Percentiles rank a stretch among this genome's conserved stretches.
Evolutionary conservation across 257 asterid genomes (phyloP).

Genomic region (Lithospermum erythrorhizon): DNA sequence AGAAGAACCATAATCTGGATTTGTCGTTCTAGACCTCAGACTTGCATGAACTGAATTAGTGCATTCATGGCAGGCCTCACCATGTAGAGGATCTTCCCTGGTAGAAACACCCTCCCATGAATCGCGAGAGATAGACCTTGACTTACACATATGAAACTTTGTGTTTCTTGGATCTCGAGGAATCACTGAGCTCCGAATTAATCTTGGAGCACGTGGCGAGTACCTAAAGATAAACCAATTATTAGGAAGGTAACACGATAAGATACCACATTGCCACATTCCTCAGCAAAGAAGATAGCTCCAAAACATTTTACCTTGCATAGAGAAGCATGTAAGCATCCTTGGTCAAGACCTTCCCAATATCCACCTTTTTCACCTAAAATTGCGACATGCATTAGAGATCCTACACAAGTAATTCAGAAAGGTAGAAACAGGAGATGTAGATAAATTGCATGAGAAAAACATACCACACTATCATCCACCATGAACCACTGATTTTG

Average conservation of each 20-base stretch:
- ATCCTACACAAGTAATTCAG: neutral
- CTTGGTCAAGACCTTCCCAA: constrained; percentile 42
- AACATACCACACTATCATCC: constrained; percentile 59
- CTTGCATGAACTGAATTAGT: constrained; percentile 10
- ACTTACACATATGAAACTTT: constrained; percentile 15
- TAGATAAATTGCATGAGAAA: neutral
- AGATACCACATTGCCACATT: neutral
- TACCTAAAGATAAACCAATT: constrained; percentile 36
- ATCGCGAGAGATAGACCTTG: constrained; percentile 23
- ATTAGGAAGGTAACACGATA: constrained; percentile 11
- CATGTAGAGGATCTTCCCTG: constrained; percentile 9
- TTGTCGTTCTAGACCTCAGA: constrained; percentile 11
- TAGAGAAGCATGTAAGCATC: constrained; percentile 87
- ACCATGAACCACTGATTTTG: constrained; percentile 67
- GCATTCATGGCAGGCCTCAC: constrained; percentile 17
- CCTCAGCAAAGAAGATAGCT: neutral
- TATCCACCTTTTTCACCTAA: constrained; percentile 56
- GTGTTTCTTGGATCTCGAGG: constrained; percentile 31
- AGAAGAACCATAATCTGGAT: constrained; percentile 24
- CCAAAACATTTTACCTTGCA: constrained; percentile 40
- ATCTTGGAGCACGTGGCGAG: constrained; percentile 77
- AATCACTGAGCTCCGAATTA: constrained; percentile 27
- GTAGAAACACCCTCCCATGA: constrained; percentile 29
- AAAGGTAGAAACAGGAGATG: neutral
- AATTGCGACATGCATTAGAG: constrained; percentile 8